These are phyloP conservation scores for Globisporangium spiculum DNA, from an alignment of 352 stramenopile genomes.

Conservation along the genomic window DNA sequence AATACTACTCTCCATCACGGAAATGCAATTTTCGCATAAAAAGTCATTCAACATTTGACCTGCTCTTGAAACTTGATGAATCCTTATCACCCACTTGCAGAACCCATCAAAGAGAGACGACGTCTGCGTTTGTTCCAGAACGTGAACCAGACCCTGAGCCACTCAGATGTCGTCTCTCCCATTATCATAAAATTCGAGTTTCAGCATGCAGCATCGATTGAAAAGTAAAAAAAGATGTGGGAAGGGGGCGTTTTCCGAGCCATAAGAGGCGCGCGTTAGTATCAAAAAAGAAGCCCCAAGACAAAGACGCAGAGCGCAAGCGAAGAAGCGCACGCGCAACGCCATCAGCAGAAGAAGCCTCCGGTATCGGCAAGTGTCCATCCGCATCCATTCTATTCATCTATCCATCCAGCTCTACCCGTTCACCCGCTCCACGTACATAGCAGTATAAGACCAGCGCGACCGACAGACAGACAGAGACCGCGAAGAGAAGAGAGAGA, in stretches of 20 bases:
- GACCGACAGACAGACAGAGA: conserved; percentile 1
- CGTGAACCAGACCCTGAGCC: background rate
- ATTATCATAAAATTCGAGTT: background rate
- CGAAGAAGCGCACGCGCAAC: conserved; percentile 5
- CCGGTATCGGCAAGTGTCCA: background rate
- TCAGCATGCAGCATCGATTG: background rate
- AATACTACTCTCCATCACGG: background rate
- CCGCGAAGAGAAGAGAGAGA: background rate
- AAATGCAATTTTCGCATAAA: background rate
- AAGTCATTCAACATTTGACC: background rate
- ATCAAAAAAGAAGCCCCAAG: conserved; percentile 2
- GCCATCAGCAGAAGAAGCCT: background rate
- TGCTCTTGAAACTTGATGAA: background rate
- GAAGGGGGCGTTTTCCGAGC: conserved; percentile 1
- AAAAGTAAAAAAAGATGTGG: background rate
- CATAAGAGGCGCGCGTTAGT: background rate
- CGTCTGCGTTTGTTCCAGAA: background rate
- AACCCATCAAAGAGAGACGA: background rate
- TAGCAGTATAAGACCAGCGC: background rate
- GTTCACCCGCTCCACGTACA: background rate
- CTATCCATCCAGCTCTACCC: background rate
- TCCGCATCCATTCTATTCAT: background rate
- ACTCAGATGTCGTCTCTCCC: background rate
- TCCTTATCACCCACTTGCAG: background rate
- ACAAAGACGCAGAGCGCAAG: background rate